These are phyloP conservation scores for Aegilops longissima DNA, from an alignment of 176 grass and related monocot genomes.

Conservation along the genomic window DNA sequence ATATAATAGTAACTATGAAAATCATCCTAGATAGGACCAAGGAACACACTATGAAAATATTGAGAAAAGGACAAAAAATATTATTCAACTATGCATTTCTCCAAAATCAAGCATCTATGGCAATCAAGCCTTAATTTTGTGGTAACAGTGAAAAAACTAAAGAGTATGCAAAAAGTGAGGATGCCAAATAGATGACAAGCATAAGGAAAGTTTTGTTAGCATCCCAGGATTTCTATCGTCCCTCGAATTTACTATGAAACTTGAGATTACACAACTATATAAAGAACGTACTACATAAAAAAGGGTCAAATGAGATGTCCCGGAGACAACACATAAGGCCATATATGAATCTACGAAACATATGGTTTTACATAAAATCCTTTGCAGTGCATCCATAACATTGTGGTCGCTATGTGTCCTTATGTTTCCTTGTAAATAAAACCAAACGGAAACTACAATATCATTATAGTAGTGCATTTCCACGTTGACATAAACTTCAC, in stretches of 20 bases:
- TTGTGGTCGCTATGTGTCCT: background rate
- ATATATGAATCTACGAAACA: background rate
- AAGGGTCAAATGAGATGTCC: background rate
- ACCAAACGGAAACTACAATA: background rate
- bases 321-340: background rate
- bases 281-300: background rate
- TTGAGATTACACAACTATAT: background rate
- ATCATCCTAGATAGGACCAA: constrained; percentile 3
- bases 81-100: background rate
- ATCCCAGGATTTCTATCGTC: background rate
- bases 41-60: background rate
- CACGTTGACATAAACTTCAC: background rate
- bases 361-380: background rate
- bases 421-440: background rate
- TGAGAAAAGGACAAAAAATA: background rate
- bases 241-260: background rate
- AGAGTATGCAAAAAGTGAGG: background rate
- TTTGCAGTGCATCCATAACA: background rate
- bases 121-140: background rate
- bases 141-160: background rate
- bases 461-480: background rate
- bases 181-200: constrained; percentile 7
- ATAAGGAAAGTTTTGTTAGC: background rate
- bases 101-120: background rate
- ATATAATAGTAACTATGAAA: constrained; percentile 25